Conservation (phyloP, 495 filamentous ascomycete genomes). For the Collariella sp. region DNA sequence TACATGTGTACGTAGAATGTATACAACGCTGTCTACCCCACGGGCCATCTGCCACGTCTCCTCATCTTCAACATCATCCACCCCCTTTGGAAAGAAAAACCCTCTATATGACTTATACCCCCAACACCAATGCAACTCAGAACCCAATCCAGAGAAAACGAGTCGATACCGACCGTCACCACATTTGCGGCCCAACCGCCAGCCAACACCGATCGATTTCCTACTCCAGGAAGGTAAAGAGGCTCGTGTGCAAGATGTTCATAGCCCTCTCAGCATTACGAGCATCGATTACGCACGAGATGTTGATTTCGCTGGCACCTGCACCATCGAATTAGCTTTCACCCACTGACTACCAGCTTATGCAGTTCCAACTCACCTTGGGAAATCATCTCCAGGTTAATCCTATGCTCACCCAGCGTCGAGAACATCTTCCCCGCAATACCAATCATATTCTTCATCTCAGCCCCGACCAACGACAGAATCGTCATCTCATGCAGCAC, state of each 20-base stretch:
- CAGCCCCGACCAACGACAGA: conserved; percentile 78
- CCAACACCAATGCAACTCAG: background rate
- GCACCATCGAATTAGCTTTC: background rate
- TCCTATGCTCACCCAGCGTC: conserved; percentile 73
- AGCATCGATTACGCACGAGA: conserved; percentile 91
- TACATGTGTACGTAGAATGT: background rate
- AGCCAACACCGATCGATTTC: background rate
- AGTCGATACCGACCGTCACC: background rate
- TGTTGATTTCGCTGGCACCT: conserved; percentile 98
- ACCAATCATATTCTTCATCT: conserved; percentile 92
- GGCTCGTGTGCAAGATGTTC: conserved; percentile 87
- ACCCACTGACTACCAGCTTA: too few relatives aligned
- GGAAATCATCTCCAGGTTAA: conserved; percentile 97
- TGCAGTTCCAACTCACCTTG: conserved; percentile 65
- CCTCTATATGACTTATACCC: too few relatives aligned
- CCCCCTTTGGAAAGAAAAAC: too few relatives aligned
- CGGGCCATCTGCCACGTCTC: background rate
- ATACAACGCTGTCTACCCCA: background rate
- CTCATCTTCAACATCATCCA: background rate
- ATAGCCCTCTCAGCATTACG: conserved; percentile 82
- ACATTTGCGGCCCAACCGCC: too few relatives aligned
- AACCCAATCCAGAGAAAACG: background rate
- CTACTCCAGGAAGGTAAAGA: conserved; percentile 61
- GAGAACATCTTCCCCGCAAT: conserved; percentile 85
- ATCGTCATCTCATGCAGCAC: conserved; percentile 84